Evolutionary conservation across 2,329 filamentous ascomycete genomes (phyloP), one percentile per base, ranked within the genome.

Genomic region (Cordyceps farinosa): DNA sequence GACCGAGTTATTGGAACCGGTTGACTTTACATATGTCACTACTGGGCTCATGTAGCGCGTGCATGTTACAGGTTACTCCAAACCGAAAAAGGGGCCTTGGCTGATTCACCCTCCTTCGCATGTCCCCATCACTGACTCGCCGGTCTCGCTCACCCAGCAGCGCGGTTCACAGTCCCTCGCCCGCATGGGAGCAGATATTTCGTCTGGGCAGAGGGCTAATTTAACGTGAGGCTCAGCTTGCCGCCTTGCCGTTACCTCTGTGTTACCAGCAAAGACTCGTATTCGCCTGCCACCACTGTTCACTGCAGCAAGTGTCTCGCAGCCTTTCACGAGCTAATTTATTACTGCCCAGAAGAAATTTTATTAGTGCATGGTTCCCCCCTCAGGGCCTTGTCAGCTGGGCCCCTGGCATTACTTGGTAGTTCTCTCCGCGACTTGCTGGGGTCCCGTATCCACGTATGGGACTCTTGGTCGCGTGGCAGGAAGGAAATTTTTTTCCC

Each of bases 111-210:
- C 22, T 22, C 22, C 22, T 22, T 22, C 22, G 22, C 22, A 22
- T 22, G 22, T 22, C 22, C 22, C 22, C 27, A 32, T 17, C 22
- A 59, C 56, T 59, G 56, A 59, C 56, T 51, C 56, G 56, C 56
- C n/a, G n/a, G 15, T 8, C 22, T 48, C 15, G 40, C 22, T 22
- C 22, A 29, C 15, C 55, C 44, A 47, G 8, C 30, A 34, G 9
- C 30, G 15, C n/a, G 4, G 44, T 17, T 27, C 17, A 2, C 30
- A 45, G 34, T 22, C 22, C 22, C 29, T 50, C 29, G 47, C 29
- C 47, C 5, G 10, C 27, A 4, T 30, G 47, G 47, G 27, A 29
- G 27, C 27, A 50, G 29, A 50, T 50, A 32, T 50, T 32, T 13
- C 47, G 29, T 29, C 29, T 17, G 27, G 11, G 13, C 52, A 29